These are phyloP conservation scores for Dendrostoma leiphaemia DNA, from an alignment of 2,329 filamentous ascomycete species.

Conservation along the genomic window DNA sequence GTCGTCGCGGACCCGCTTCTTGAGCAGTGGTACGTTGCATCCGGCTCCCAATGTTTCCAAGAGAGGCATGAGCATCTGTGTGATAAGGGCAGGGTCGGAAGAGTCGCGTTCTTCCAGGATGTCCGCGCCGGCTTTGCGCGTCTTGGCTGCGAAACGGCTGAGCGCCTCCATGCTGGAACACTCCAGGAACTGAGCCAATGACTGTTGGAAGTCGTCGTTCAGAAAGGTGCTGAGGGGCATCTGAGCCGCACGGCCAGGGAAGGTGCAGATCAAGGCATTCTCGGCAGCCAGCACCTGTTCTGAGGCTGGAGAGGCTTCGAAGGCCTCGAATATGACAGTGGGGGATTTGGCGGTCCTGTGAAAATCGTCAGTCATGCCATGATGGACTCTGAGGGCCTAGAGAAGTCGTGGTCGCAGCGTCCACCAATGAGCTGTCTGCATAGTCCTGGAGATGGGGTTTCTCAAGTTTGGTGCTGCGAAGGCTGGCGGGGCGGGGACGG, in stretches of 20 bases:
- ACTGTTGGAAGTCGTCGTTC: constrained; percentile 5
- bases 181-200: constrained; percentile 54
- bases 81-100: constrained; percentile 53
- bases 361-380: background rate
- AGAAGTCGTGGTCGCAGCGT: too few relatives aligned
- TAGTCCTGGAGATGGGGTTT: too few relatives aligned
- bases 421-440: too few relatives aligned
- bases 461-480: too few relatives aligned
- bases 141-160: constrained; percentile 47
- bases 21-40: constrained; percentile 34
- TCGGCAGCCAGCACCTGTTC: constrained; percentile 48
- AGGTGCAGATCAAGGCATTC: constrained; percentile 52
- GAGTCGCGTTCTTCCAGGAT: constrained; percentile 58
- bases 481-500: too few relatives aligned
- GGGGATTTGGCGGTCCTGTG: background rate
- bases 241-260: constrained; percentile 51
- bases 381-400: too few relatives aligned
- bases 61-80: constrained; percentile 57
- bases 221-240: constrained; percentile 35
- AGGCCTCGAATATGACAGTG: constrained; percentile 27
- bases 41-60: constrained; percentile 50
- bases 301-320: constrained; percentile 54
- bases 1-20: constrained; percentile 61
- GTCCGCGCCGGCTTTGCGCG: constrained; percentile 46
- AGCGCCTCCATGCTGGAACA: constrained; percentile 52